Evolutionary conservation across 2,329 filamentous ascomycete genomes (phyloP).

Genomic region (Achaetomium macrosporum): DNA sequence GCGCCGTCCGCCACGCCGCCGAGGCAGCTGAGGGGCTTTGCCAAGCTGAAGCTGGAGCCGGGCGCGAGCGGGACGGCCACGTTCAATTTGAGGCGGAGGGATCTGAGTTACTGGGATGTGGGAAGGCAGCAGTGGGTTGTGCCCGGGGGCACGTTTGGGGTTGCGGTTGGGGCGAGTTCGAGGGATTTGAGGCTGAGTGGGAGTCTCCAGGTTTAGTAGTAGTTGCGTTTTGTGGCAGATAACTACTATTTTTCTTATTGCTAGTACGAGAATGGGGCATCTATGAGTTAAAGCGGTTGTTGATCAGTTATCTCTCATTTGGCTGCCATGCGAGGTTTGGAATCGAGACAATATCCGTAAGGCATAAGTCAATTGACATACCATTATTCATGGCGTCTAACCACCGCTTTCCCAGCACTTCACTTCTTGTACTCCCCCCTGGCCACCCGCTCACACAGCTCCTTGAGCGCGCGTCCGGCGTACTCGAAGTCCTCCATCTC

Average conservation of each 20-base stretch:
- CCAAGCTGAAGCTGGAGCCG: slow-evolving; percentile 47
- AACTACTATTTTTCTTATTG: too few relatives aligned
- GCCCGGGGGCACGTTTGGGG: slow-evolving; percentile 38
- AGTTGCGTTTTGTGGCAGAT: too few relatives aligned
- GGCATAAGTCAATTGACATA: too few relatives aligned
- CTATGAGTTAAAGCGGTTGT: too few relatives aligned
- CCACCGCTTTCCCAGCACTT: too few relatives aligned
- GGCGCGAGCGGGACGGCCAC: slow-evolving; percentile 43
- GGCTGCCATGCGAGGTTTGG: too few relatives aligned
- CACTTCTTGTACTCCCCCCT: slow-evolving; percentile 22
- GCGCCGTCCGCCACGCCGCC: slow-evolving; percentile 38
- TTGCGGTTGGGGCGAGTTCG: slow-evolving; percentile 42
- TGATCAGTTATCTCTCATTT: too few relatives aligned
- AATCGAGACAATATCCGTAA: too few relatives aligned
- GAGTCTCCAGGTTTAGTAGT: slow-evolving; percentile 21
- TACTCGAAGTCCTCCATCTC: slow-evolving; percentile 72
- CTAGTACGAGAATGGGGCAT: too few relatives aligned
- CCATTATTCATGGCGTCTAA: too few relatives aligned
- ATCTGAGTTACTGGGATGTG: slow-evolving; percentile 61
- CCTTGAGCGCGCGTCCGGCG: slow-evolving; percentile 53
- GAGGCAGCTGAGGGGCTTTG: slow-evolving; percentile 56
- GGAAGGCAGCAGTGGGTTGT: slow-evolving; percentile 54
- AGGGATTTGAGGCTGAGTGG: slow-evolving; percentile 39
- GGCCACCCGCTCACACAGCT: slow-evolving; percentile 37
- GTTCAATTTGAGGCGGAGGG: slow-evolving; percentile 51